Evolutionary conservation across 176 grass and related monocot genomes (phyloP).

Genomic region (Paspalum vaginatum): DNA sequence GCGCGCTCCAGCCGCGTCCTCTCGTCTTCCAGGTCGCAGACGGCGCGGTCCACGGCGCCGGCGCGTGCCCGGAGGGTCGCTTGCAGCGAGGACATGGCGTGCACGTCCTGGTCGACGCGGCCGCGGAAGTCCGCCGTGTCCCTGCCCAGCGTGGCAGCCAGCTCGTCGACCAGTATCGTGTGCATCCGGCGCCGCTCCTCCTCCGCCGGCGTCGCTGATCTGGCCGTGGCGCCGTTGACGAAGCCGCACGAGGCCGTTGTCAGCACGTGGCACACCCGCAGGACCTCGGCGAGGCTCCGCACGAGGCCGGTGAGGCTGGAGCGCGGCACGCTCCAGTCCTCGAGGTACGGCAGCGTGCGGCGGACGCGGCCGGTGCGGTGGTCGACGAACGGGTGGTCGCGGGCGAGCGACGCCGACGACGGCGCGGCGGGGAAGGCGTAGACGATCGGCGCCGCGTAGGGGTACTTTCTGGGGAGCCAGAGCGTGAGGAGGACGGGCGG

Average conservation of each 20-base stretch:
- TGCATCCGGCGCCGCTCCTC: not conserved
- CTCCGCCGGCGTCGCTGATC: not conserved
- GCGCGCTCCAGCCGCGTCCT: constrained; percentile 16
- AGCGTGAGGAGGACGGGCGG: constrained; percentile 39
- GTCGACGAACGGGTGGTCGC: constrained; percentile 47
- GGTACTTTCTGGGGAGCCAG: constrained; percentile 41
- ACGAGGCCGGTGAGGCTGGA: constrained; percentile 32
- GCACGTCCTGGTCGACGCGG: constrained; percentile 9
- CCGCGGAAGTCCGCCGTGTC: not conserved
- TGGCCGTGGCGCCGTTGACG: not conserved
- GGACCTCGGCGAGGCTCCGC: not conserved
- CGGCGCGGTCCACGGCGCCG: not conserved
- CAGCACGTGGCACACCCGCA: constrained; percentile 30
- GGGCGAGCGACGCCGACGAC: not conserved
- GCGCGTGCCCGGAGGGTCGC: constrained; percentile 14
- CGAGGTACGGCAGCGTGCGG: constrained; percentile 25
- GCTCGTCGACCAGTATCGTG: not conserved
- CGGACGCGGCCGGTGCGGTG: constrained; percentile 21
- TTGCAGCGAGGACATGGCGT: not conserved
- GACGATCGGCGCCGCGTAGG: constrained; percentile 17
- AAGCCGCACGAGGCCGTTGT: not conserved
- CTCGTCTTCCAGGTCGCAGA: constrained; percentile 38
- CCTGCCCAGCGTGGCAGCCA: not conserved
- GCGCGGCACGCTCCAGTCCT: constrained; percentile 25
- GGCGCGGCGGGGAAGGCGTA: constrained; percentile 23